phyloP scores from a whole-genome alignment of 768 basidiomycete genomes.

The Boletus subparvulus region DNA sequence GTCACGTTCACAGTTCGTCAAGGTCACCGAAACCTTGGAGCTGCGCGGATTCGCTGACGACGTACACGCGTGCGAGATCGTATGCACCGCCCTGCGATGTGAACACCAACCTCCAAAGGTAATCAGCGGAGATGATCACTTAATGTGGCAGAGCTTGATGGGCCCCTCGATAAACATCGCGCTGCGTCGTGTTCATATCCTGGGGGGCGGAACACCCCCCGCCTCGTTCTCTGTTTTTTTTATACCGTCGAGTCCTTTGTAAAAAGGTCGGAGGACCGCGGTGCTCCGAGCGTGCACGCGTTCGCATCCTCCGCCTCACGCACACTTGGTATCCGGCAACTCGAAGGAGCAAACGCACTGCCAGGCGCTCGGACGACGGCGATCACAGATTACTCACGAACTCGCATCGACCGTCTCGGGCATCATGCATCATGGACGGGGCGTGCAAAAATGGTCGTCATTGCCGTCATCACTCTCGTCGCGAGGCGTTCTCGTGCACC shows the following conservation, averaged over 20 bases:
- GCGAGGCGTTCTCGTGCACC: neutral
- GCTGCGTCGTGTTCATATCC: constrained; percentile 1
- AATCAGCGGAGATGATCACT: constrained; percentile 21
- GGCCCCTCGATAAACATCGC: neutral
- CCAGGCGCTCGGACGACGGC: neutral
- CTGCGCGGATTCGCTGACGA: neutral
- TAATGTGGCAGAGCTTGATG: constrained; percentile 11
- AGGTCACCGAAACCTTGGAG: neutral
- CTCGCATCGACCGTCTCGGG: neutral
- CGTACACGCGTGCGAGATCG: constrained; percentile 2
- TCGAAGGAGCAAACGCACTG: neutral
- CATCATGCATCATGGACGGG: neutral
- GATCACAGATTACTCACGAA: neutral
- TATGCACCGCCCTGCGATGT: neutral
- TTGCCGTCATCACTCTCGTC: neutral
- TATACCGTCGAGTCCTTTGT: neutral
- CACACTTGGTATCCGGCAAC: neutral
- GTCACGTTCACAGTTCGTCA: neutral
- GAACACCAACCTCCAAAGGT: neutral
- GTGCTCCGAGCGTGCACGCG: constrained; percentile 4
- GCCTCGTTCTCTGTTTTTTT: too few species aligned
- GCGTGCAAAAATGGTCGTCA: neutral
- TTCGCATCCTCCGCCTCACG: neutral
- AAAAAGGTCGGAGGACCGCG: constrained; percentile 7
- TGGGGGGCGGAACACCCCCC: neutral